A percentile compares a stretch with the other conserved stretches of the same genome.
These are phyloP conservation scores for Colletotrichum limetticola DNA, from an alignment of 2,329 filamentous ascomycete species.

Conservation along the genomic window DNA sequence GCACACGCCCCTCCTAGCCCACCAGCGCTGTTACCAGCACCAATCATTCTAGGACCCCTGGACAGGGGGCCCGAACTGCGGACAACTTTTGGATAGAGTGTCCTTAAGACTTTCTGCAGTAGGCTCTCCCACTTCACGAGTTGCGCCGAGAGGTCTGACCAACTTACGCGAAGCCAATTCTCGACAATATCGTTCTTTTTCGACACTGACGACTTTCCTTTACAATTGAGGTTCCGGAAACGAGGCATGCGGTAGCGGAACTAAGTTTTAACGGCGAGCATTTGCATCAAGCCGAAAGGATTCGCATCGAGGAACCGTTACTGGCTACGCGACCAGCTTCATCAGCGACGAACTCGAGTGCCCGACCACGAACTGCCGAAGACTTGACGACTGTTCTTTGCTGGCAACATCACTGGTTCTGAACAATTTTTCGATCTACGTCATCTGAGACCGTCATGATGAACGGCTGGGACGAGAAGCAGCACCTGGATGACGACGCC, in stretches of 20 bases:
- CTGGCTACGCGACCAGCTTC: neutral
- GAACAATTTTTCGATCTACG: neutral
- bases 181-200: neutral
- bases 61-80: conserved; percentile 30
- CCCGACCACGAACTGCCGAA: neutral
- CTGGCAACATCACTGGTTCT: neutral
- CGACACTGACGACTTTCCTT: neutral
- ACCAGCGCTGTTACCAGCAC: conserved; percentile 24
- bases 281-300: conserved; percentile 30
- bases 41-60: conserved; percentile 33
- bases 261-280: conserved; percentile 22
- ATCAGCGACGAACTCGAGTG: neutral
- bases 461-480: conserved; percentile 81
- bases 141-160: conserved; percentile 28
- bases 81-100: conserved; percentile 37
- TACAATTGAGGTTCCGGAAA: neutral
- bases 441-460: conserved; percentile 56
- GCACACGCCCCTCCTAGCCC: conserved; percentile 14
- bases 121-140: conserved; percentile 20
- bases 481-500: conserved; percentile 76
- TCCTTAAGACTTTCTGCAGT: conserved; percentile 29
- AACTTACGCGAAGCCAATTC: conserved; percentile 16
- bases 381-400: neutral
- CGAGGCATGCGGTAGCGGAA: conserved; percentile 29
- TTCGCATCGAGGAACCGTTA: conserved; percentile 5